Evolutionary conservation across 2,329 filamentous ascomycete genomes (phyloP).

Genomic region (Hypoxylon sp.): DNA sequence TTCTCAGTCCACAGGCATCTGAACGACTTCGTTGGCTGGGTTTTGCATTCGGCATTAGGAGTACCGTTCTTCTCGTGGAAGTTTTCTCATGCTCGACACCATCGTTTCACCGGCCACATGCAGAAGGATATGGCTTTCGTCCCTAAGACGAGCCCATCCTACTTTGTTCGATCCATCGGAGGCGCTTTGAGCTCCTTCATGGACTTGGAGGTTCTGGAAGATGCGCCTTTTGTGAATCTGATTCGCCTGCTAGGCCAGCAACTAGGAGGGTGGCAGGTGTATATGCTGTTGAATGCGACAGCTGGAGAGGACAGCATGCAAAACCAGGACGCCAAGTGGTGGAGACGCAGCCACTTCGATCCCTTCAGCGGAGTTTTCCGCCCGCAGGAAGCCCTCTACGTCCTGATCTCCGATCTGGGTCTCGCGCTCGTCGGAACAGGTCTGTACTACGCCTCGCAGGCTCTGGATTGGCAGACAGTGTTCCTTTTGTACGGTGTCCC

Average conservation of each 20-base stretch:
- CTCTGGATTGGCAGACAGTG: slow-evolving; percentile 70
- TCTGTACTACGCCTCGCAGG: slow-evolving; percentile 67
- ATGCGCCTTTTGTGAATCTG: slow-evolving; percentile 71
- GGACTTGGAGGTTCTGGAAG: slow-evolving; percentile 71
- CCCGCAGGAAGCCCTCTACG: slow-evolving; percentile 68
- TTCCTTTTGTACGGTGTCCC: slow-evolving; percentile 74
- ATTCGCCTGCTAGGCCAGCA: slow-evolving; percentile 72
- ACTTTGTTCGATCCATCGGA: slow-evolving; percentile 50
- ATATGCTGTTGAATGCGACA: slow-evolving; percentile 73
- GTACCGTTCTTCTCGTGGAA: slow-evolving; percentile 83
- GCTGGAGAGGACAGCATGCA: slow-evolving; percentile 66
- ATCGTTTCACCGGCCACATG: slow-evolving; percentile 77
- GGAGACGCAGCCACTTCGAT: slow-evolving; percentile 71
- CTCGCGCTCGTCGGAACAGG: slow-evolving; percentile 65
- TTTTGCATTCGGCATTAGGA: slow-evolving; percentile 75
- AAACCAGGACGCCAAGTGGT: slow-evolving; percentile 59
- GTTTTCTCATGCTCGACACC: slow-evolving; percentile 78
- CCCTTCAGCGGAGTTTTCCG: slow-evolving; percentile 74
- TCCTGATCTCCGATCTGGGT: slow-evolving; percentile 73
- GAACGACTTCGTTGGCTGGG: slow-evolving; percentile 75
- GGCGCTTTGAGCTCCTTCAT: slow-evolving; percentile 57
- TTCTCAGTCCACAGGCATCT: slow-evolving; percentile 71
- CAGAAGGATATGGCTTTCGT: slow-evolving; percentile 78
- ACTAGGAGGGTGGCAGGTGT: slow-evolving; percentile 75
- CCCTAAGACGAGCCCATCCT: slow-evolving; percentile 62